Base-by-base conservation (phyloP, 257 asterid genomes). In the Striga asiatica region DNA sequence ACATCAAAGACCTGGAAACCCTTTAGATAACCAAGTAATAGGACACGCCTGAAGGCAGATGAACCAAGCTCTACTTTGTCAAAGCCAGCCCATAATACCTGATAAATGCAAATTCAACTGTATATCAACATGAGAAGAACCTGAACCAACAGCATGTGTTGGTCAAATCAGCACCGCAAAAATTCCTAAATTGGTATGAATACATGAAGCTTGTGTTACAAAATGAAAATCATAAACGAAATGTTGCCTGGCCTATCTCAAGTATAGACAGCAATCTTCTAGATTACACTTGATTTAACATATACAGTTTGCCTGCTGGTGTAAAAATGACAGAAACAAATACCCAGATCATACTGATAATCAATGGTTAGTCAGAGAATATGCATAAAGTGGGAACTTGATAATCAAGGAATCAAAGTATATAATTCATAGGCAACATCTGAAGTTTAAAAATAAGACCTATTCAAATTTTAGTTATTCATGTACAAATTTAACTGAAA, bases 1-100 rank as follows among this genome's bases (percentile, higher is more conserved):
- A 83, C 94, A 58, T 83, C 86, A 19, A 83, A 76, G 38, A 81
- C 83, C 71, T 83, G 94, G 71, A 80, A 83, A 50, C 94, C 94
- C 43, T 72, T 83, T 22, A 64, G 60, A 55, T 83, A 83, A 42
- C 89, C 94, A 70, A 83, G 76, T 52, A 83, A 71, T 17, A 83
- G 82, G 60, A 83, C 82, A 22, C 68, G 77, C 28, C 80, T 69
- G 55, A 65, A 19, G 25, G 74, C 66, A 58, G 61, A 54, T 35
- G 82, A 63, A 70, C 73, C 53, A 43, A 69, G 67, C 74, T 78
- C 84, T 56, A 83, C 60, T 61, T 76, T 74, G 81, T 81, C 94
- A 72, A 83, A 83, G 68, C 84, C 89, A 62, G 89, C 94, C 94
- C 94, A 83, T 23, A 75, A 41, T 28, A 83, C 94, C 94, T 83